A percentile compares a stretch with the other conserved stretches of the same genome.
Evolutionary conservation across 1,284 basidiomycete genomes (phyloP).

Genomic region (Trichosporon sp.): DNA sequence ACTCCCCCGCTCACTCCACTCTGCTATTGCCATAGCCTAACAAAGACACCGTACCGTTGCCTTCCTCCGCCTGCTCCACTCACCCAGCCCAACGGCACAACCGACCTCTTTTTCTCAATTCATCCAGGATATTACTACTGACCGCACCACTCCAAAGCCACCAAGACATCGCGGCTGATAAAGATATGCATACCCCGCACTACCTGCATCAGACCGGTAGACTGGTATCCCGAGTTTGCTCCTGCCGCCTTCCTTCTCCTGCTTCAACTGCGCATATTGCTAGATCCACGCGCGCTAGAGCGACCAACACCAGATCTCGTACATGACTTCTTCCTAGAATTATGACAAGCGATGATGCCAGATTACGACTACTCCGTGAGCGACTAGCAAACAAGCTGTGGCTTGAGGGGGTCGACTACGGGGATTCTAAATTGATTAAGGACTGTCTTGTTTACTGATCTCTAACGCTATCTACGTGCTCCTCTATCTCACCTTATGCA

Average conservation of each 20-base stretch:
- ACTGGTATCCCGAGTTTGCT: no score
- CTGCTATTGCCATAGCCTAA: not conserved
- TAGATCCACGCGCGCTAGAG: not conserved
- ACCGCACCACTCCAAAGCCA: no score
- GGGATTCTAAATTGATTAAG: no score
- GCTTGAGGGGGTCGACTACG: no score
- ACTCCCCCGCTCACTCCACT: not conserved
- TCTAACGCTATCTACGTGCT: no score
- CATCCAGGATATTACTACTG: not conserved
- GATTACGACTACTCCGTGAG: not conserved
- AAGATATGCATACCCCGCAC: no score
- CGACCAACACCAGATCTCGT: slow-evolving; percentile 3
- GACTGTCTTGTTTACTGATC: no score
- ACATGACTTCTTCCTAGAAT: not conserved
- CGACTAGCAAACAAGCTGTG: not conserved
- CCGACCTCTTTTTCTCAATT: not conserved
- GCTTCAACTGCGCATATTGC: not conserved
- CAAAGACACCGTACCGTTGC: not conserved
- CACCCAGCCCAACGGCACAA: not conserved
- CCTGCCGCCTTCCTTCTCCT: not conserved
- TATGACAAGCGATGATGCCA: not conserved
- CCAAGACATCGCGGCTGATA: no score
- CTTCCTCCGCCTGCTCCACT: not conserved
- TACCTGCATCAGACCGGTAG: no score
- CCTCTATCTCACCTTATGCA: no score